phyloP scores from a whole-genome alignment of 768 basidiomycete genomes.

The Tylopilus subfusipes region DNA sequence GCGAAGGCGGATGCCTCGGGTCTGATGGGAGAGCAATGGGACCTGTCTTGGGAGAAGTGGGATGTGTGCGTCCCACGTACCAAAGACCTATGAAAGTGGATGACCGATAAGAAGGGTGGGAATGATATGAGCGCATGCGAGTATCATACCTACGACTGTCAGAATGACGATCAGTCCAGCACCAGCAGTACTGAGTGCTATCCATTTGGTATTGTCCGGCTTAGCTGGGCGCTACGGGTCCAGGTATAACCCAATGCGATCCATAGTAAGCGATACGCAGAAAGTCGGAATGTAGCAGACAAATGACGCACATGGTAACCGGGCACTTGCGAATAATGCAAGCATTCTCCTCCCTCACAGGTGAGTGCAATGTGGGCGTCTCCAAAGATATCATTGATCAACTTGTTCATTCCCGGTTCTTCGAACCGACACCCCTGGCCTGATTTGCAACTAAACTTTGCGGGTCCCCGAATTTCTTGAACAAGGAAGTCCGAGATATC shows the following conservation, averaged over 20 bases:
- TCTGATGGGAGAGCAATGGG: slow-evolving; percentile 86
- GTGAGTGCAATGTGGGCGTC: slow-evolving; percentile 84
- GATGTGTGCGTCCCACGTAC: slow-evolving; percentile 79
- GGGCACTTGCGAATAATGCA: slow-evolving; percentile 91
- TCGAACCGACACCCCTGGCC: slow-evolving; percentile 83
- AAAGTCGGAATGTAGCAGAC: background rate
- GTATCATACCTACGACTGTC: slow-evolving; percentile 52
- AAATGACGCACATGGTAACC: slow-evolving; percentile 64
- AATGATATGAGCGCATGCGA: background rate
- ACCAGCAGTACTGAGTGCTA: slow-evolving; percentile 79
- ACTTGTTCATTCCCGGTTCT: slow-evolving; percentile 94
- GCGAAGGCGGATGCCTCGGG: slow-evolving; percentile 55
- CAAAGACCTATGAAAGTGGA: slow-evolving; percentile 58
- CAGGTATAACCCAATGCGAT: background rate
- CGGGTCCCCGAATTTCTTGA: slow-evolving; percentile 90
- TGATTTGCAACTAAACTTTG: slow-evolving; percentile 71
- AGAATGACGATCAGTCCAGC: slow-evolving; percentile 73
- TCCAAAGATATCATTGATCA: slow-evolving; percentile 92
- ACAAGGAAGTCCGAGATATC: slow-evolving; percentile 93
- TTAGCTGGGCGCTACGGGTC: slow-evolving; percentile 61
- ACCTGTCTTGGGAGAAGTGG: slow-evolving; percentile 40
- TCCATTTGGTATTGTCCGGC: slow-evolving; percentile 78
- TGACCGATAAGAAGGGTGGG: background rate
- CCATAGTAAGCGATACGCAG: background rate
- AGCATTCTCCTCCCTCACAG: slow-evolving; percentile 88